phyloP scores from a whole-genome alignment of 345 rosid genomes.

The Melaleuca quinquenervia region DNA sequence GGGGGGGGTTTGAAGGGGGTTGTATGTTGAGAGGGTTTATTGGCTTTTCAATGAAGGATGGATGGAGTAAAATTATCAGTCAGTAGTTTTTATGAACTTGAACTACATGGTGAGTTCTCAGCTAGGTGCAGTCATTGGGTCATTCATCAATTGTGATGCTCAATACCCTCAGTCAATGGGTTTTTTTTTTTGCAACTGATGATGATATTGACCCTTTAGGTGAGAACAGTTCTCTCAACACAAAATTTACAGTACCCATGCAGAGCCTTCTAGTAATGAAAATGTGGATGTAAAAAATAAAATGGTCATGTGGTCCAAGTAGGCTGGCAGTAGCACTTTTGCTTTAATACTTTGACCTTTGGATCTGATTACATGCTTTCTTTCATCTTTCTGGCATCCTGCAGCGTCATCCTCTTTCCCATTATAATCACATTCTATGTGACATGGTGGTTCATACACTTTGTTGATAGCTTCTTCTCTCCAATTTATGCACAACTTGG shows the following conservation, averaged over 20 bases:
- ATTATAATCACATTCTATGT: constrained; percentile 89
- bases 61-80: background rate
- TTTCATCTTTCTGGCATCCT: constrained; percentile 12
- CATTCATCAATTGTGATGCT: background rate
- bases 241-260: background rate
- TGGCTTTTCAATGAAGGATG: background rate
- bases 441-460: constrained; percentile 99
- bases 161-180: background rate
- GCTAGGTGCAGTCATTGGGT: background rate
- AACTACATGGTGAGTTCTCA: background rate
- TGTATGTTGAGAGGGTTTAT: background rate
- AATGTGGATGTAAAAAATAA: background rate
- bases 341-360: background rate
- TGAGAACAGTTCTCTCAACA: background rate
- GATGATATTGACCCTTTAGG: background rate
- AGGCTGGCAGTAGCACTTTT: background rate
- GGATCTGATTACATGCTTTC: background rate
- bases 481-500: constrained; percentile 94
- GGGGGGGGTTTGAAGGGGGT: too few species aligned
- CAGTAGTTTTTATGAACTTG: background rate
- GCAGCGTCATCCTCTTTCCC: constrained; percentile 94
- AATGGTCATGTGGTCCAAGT: background rate
- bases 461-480: constrained; percentile 96
- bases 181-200: background rate
- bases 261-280: background rate